Base-by-base conservation (phyloP, 2,329 filamentous ascomycete species). In the Grosmannia clavigera region DNA sequence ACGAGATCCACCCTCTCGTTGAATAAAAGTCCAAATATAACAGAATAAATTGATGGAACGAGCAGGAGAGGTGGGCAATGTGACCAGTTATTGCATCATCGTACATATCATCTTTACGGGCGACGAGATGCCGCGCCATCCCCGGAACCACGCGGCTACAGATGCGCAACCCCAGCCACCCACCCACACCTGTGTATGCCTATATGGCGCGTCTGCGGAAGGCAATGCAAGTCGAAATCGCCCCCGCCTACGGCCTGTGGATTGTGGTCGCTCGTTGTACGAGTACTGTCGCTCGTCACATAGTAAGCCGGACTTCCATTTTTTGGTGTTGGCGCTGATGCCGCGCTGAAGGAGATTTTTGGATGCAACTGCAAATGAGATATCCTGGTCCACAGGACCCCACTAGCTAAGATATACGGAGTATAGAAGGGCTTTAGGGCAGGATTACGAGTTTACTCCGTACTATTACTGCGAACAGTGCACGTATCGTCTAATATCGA, bases 11-110 rank as follows among this genome's bases (percentile, higher is more conserved):
- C 46, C 38, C 38, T 16, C 38, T 5, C 33, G 9, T 40, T 5
- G 10, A 40, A 40, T 16, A 16, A 16, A 16, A 40, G 16, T 14
- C 12, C 3, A 40, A 40, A 14, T 35, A 40, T 14, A 46, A 46
- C 31, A 31, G 7, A 46, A n/a, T 22, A 10, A 35, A 35, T 35
- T 5, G 50, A 31, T 31, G 19, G 25, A 31, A 52, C 27, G 27
- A 27, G 14, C 50, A 52, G 31, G 50, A 46, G 6, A 56, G 22
- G 25, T 27, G 54, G 31, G 22, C 54, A 56, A 56, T 29, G 33
- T 56, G 54, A 56, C 38, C 54, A 43, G 22, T 25, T 19, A 56
- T 56, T 56, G 54, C 54, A 56, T 56, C 54, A 56, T 56, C 22
- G 54, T 38, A 46, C 54, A 56, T 38, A 12, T 33, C 6, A 43